Percentiles rank a stretch among this genome's conserved stretches.
These are phyloP conservation scores for Podaxis carcinomalis DNA, from an alignment of 768 basidiomycete genomes.

Conservation along the genomic window DNA sequence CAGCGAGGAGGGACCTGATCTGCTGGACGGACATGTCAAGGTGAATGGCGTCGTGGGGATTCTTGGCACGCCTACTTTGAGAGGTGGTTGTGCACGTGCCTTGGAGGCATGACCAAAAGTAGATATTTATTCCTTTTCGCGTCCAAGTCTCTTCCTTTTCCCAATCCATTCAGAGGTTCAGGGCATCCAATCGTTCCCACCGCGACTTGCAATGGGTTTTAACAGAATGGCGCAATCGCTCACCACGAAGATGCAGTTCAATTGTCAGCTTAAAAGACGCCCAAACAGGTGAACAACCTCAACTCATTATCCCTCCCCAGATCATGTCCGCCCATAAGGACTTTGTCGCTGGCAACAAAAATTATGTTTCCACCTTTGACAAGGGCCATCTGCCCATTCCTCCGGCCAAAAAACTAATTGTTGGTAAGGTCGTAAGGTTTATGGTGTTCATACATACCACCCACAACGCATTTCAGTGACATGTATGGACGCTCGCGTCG, in stretches of 20 bases:
- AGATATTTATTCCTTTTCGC: too few species aligned
- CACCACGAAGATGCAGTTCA: constrained; percentile 4
- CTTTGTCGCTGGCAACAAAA: constrained; percentile 37
- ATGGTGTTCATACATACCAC: background rate
- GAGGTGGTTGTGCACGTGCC: background rate
- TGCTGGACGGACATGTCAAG: constrained; percentile 23
- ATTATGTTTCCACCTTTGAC: constrained; percentile 43
- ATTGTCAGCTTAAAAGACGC: background rate
- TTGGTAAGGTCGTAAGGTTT: constrained; percentile 19
- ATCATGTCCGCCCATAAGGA: constrained; percentile 26
- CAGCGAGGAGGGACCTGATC: constrained; percentile 46
- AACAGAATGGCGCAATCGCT: constrained; percentile 5
- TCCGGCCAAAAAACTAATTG: constrained; percentile 29
- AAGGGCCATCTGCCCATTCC: constrained; percentile 33
- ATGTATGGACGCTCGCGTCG: constrained; percentile 74
- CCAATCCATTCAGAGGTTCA: background rate
- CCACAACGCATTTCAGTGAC: constrained; percentile 35
- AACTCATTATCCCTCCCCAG: background rate
- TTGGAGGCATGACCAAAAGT: background rate
- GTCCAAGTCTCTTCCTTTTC: too few species aligned
- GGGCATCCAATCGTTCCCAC: background rate
- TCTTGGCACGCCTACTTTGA: background rate
- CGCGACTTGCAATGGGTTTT: background rate
- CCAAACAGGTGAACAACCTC: background rate
- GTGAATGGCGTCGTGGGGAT: background rate